Evolutionary conservation across 1,284 basidiomycete genomes (phyloP).

Genomic region (Melampsora abietis-canadensis): DNA sequence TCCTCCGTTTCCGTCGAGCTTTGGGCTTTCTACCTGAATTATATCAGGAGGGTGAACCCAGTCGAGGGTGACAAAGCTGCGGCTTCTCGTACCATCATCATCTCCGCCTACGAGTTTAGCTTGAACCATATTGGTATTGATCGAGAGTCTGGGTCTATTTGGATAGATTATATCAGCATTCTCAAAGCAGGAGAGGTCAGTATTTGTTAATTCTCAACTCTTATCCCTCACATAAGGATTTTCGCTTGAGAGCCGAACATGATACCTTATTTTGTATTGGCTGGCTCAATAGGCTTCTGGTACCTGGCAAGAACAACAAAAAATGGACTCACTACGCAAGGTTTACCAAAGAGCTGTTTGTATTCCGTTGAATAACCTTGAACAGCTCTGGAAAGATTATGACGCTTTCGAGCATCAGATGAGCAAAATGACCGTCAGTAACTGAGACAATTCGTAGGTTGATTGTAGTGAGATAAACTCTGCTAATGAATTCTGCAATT

Average conservation of each 20-base stretch:
- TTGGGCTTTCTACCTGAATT: constrained; percentile 79
- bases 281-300: constrained; percentile 61
- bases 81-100: constrained; percentile 67
- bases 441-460: neutral
- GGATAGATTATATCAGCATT: constrained; percentile 72
- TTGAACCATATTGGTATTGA: constrained; percentile 80
- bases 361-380: constrained; percentile 89
- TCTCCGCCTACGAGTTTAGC: constrained; percentile 90
- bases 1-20: constrained; percentile 78
- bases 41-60: constrained; percentile 65
- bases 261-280: neutral
- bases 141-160: constrained; percentile 60
- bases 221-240: neutral
- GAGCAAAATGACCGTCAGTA: constrained; percentile 76
- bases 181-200: constrained; percentile 72
- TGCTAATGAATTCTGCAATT: neutral
- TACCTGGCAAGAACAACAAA: constrained; percentile 92
- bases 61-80: constrained; percentile 55
- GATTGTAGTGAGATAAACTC: neutral
- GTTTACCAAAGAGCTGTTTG: constrained; percentile 90
- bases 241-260: neutral
- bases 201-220: constrained; percentile 32
- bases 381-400: constrained; percentile 89
- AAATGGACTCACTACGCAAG: constrained; percentile 86
- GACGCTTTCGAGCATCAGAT: constrained; percentile 87